A percentile compares a stretch with the other conserved stretches of the same genome.
These are phyloP conservation scores for Nicotiana otophora DNA, from an alignment of 257 asterid species.

Conservation along the genomic window DNA sequence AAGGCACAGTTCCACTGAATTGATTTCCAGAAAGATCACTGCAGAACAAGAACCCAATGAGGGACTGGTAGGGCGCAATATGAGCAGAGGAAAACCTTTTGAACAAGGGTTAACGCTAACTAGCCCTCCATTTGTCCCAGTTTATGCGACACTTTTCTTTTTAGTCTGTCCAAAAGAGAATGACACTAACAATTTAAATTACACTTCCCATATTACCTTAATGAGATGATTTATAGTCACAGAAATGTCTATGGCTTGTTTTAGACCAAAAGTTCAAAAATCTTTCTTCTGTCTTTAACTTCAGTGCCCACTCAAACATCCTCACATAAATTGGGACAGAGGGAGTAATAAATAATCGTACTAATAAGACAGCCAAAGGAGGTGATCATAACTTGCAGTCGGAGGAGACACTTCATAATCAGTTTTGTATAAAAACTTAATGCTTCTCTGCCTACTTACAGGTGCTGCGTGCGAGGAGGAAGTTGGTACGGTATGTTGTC, in stretches of 20 bases:
- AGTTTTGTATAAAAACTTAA: background rate
- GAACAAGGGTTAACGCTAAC: background rate
- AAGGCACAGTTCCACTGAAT: constrained; percentile 41
- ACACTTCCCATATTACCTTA: no score
- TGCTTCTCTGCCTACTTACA: constrained; percentile 35
- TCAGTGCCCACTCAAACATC: no score
- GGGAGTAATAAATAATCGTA: background rate
- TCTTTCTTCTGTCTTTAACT: no score
- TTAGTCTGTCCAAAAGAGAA: no score
- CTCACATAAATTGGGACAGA: no score
- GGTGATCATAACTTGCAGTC: background rate
- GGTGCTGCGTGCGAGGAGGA: constrained; percentile 40
- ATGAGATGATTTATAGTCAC: no score
- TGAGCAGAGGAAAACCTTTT: background rate
- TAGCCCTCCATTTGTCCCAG: background rate
- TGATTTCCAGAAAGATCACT: constrained; percentile 42
- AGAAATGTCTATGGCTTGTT: no score
- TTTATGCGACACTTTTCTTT: no score
- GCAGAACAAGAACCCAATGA: constrained; percentile 13
- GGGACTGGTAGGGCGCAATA: background rate
- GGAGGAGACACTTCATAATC: background rate
- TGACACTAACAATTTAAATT: no score
- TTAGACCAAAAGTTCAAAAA: no score
- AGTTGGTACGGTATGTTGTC: constrained; percentile 58
- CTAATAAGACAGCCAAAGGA: background rate